phyloP scores from a whole-genome alignment of 164 flowering plant species.

The Dillenia turbinata region DNA sequence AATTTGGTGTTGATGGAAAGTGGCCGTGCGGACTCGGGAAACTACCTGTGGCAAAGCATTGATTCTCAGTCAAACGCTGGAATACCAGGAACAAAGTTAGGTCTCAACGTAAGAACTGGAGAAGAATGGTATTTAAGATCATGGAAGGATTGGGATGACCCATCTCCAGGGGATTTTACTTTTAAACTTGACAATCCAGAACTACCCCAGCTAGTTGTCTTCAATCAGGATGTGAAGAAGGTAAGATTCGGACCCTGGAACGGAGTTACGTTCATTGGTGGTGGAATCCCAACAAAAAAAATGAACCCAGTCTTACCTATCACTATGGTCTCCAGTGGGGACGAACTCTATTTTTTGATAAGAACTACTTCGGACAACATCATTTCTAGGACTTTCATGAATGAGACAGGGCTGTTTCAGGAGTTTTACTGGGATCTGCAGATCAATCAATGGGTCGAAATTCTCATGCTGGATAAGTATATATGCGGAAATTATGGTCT shows the following conservation, averaged over 20 bases:
- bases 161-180: background rate
- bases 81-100: background rate
- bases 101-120: background rate
- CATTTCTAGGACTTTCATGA: background rate
- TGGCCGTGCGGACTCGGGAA: background rate
- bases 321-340: background rate
- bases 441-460: background rate
- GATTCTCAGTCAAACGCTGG: background rate
- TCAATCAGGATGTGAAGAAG: background rate
- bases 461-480: no score
- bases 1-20: constrained; percentile 8
- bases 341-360: background rate
- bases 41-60: constrained; percentile 1
- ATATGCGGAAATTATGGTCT: no score
- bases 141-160: background rate
- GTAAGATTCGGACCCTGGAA: background rate
- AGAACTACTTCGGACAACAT: no score
- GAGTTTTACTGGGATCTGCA: background rate
- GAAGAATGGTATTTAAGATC: background rate
- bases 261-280: background rate
- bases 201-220: background rate
- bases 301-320: background rate
- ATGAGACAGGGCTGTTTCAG: background rate
- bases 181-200: background rate
- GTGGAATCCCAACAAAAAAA: background rate